phyloP scores from a whole-genome alignment of 305 asterid species.

The Solanum hybrid region DNA sequence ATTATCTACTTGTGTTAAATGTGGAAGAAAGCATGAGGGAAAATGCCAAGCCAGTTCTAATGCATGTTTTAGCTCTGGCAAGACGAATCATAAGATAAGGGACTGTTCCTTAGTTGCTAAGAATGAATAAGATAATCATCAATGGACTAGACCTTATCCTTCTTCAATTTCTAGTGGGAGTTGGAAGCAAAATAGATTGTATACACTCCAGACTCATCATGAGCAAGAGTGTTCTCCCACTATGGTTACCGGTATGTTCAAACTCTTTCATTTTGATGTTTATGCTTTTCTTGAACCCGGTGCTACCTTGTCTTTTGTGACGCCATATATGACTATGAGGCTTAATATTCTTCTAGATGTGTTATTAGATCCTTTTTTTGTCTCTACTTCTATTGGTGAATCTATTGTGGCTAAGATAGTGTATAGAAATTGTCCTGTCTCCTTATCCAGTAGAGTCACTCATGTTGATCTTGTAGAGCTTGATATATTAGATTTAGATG shows the following conservation, averaged over 20 bases:
- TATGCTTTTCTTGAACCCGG: background rate
- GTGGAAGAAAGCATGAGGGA: background rate
- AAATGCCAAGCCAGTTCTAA: background rate
- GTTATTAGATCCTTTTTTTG: too few species aligned
- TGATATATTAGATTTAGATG: background rate
- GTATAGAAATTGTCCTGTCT: background rate
- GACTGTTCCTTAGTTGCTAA: background rate
- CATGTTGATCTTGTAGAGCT: background rate
- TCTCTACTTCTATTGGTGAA: background rate
- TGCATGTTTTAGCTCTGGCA: background rate
- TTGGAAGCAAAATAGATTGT: too few species aligned
- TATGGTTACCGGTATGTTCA: background rate
- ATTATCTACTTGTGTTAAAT: background rate
- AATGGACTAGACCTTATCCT: background rate
- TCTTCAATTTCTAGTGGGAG: background rate
- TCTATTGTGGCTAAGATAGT: background rate
- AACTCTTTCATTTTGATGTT: background rate
- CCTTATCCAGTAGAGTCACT: background rate
- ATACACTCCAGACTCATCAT: background rate
- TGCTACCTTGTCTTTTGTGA: background rate
- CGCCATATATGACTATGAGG: background rate
- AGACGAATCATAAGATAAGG: background rate
- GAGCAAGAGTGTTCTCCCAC: background rate
- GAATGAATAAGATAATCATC: background rate
- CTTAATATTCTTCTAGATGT: background rate